Evolutionary conservation across 169 alveolate species (phyloP), one percentile per base, ranked within the genome.

Genomic region (Hepatocystis sp.): DNA sequence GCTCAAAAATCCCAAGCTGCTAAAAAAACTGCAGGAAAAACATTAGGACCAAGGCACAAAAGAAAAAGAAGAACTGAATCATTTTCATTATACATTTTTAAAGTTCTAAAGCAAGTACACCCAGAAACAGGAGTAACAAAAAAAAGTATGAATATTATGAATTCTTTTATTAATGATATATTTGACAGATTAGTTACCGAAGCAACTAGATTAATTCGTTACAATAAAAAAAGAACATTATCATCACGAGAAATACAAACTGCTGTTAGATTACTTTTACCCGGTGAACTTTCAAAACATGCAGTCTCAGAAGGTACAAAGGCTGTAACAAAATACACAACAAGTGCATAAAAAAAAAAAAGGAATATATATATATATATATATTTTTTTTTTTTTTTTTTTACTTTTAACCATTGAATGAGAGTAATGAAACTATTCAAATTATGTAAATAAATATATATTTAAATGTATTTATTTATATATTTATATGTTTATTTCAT

Each of bases 271-370:
- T 97, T 98, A 58, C 92, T 98, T 66, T 97, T 98, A 63, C 99
- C 99, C 46, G 99, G 99, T 49, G 99, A 98, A 91, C 96, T 98
- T 76, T 98, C 99, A 91, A 98, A 98, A 95, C 99, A 98, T 92
- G 99, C 99, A 84, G 99, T 98, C 68, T 95, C 99, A 58, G 99
- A 98, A 91, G 99, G 99, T 51, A 98, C 99, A 84, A 98, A 98
- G 95, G 99, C 99, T 81, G 99, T 98, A 84, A 97, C 99, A 91
- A 98, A 98, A 92, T 98, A 96, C 95, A 96, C 99, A 23, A 93
- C 97, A 40, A 93, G 96, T 46, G 95, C n/a, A n/a, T n/a, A n/a
- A n/a, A n/a, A n/a, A n/a, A 95, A n/a, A n/a, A n/a, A n/a, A n/a
- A n/a, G n/a, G n/a, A n/a, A n/a, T n/a, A n/a, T n/a, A n/a, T n/a